These are phyloP conservation scores for Pezicula neosporulosa DNA, from an alignment of 2,329 filamentous ascomycete species.

Conservation along the genomic window DNA sequence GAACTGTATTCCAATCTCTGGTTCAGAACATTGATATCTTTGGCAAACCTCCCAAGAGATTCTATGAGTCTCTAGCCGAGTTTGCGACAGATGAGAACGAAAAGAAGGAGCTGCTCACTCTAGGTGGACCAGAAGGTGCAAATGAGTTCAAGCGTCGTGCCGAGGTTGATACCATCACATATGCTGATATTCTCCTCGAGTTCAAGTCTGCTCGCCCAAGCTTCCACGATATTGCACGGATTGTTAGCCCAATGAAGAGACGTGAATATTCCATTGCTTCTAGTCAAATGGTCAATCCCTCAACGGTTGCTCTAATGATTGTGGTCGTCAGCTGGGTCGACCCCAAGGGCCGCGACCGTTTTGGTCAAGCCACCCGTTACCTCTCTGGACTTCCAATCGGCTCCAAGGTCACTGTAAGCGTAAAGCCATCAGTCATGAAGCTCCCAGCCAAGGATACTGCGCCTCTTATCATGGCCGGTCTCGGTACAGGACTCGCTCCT, in stretches of 20 bases:
- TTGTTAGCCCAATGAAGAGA: slow-evolving; percentile 90
- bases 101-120: slow-evolving; percentile 72
- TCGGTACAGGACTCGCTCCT: slow-evolving; percentile 96
- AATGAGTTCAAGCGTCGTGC: slow-evolving; percentile 88
- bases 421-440: slow-evolving; percentile 99
- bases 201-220: slow-evolving; percentile 84
- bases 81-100: slow-evolving; percentile 81
- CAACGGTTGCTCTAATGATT: slow-evolving; percentile 88
- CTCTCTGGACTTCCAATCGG: slow-evolving; percentile 74
- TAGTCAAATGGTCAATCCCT: slow-evolving; percentile 90
- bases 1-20: slow-evolving; percentile 89
- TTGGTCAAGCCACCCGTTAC: slow-evolving; percentile 90
- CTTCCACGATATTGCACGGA: slow-evolving; percentile 84
- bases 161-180: slow-evolving; percentile 89
- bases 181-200: slow-evolving; percentile 84
- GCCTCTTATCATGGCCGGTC: slow-evolving; percentile 96
- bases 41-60: slow-evolving; percentile 92
- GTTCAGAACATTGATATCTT: slow-evolving; percentile 95
- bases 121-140: slow-evolving; percentile 76
- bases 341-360: slow-evolving; percentile 79
- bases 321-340: slow-evolving; percentile 97
- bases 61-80: slow-evolving; percentile 89
- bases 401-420: slow-evolving; percentile 79
- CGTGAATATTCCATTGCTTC: slow-evolving; percentile 99
- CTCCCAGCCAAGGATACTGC: slow-evolving; percentile 83